These are phyloP conservation scores for Phytophthora ohioensis DNA, from an alignment of 352 stramenopile genomes.

Conservation along the genomic window DNA sequence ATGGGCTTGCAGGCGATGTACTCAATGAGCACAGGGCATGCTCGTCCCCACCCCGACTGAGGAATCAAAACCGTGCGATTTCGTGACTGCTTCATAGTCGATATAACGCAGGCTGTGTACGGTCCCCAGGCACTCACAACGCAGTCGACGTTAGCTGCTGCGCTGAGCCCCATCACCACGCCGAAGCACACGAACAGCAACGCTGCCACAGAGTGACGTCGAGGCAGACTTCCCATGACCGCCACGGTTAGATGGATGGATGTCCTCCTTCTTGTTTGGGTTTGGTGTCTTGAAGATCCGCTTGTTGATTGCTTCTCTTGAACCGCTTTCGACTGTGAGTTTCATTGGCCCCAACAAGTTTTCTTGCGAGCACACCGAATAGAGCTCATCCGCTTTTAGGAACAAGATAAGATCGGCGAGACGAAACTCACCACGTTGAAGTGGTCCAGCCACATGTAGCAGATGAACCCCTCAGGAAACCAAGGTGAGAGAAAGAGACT, in stretches of 20 bases:
- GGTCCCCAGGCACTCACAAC: slow-evolving; percentile 54
- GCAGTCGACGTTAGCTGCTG: slow-evolving; percentile 57
- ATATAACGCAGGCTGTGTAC: slow-evolving; percentile 48
- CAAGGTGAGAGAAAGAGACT: background rate
- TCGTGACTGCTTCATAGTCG: slow-evolving; percentile 56
- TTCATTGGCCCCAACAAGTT: background rate
- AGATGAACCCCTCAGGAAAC: background rate
- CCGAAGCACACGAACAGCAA: background rate
- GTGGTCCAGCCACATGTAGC: background rate
- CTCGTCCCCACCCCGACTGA: slow-evolving; percentile 38
- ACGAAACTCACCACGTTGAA: slow-evolving; percentile 3
- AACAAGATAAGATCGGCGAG: slow-evolving; percentile 20
- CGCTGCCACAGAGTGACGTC: background rate
- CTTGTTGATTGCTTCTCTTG: slow-evolving; percentile 1
- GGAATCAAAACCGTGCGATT: slow-evolving; percentile 27
- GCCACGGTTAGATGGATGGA: too few species aligned
- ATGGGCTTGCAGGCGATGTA: slow-evolving; percentile 55
- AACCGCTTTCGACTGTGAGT: slow-evolving; percentile 17
- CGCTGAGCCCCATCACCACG: background rate
- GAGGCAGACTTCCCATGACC: background rate
- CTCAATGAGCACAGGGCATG: slow-evolving; percentile 47
- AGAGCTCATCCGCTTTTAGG: background rate
- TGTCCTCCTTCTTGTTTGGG: background rate
- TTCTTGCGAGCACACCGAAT: background rate
- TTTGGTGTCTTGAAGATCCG: background rate